phyloP scores from a whole-genome alignment of 2,329 filamentous ascomycete genomes.

The Fusarium sp. region DNA sequence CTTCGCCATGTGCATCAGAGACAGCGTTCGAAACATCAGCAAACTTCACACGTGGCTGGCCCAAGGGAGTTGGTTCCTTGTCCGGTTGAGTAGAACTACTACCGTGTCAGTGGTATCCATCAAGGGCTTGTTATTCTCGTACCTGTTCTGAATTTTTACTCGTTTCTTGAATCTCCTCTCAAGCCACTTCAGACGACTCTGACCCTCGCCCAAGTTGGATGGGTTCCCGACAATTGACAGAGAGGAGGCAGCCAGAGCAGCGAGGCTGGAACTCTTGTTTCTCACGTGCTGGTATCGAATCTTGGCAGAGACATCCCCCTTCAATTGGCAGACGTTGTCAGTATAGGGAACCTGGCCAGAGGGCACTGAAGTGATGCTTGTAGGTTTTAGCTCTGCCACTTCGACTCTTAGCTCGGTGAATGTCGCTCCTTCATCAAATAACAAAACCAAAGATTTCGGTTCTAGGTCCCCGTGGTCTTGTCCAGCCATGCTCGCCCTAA shows the following conservation, averaged over 20 bases:
- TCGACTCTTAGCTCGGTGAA: not conserved
- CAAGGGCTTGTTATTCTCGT: not conserved
- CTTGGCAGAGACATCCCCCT: not conserved
- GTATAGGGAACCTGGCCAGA: not conserved
- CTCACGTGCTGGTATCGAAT: not conserved
- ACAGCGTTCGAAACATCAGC: not conserved
- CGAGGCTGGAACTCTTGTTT: not conserved
- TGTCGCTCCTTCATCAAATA: not conserved
- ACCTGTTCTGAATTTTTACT: not conserved
- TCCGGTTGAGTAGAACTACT: not conserved
- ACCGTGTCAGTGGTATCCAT: not conserved
- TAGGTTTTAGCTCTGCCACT: not conserved
- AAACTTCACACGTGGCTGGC: not conserved
- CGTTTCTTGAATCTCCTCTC: not conserved
- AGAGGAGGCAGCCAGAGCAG: not conserved
- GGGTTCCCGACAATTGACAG: not conserved
- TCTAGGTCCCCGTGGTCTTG: not conserved
- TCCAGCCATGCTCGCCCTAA: not conserved
- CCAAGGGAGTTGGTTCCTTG: not conserved
- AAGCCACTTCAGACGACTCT: not conserved
- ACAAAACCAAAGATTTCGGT: not conserved
- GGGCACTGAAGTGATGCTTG: not conserved
- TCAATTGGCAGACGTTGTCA: not conserved
- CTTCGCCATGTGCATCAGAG: not conserved
- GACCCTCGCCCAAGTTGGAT: not conserved